Conservation (phyloP, 768 basidiomycete species). For the Chalciporus piperatus region DNA sequence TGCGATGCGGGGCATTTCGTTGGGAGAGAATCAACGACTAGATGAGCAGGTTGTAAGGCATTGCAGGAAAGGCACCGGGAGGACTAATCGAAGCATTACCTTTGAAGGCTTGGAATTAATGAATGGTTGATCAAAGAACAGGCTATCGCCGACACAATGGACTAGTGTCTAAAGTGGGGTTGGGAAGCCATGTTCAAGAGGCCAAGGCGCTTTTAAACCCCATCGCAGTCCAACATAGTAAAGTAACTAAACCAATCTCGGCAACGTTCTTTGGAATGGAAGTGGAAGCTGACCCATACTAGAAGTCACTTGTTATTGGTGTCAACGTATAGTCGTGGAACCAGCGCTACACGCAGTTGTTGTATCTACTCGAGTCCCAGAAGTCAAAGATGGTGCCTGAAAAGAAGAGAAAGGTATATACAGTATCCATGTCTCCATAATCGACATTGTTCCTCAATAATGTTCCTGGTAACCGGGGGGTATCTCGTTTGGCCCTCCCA, state of each 20-base stretch:
- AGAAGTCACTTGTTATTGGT: neutral
- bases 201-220: too few species aligned
- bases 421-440: neutral
- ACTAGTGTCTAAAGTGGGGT: too few species aligned
- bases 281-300: neutral
- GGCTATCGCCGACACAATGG: too few species aligned
- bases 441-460: neutral
- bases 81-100: too few species aligned
- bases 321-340: neutral
- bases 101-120: too few species aligned
- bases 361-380: neutral
- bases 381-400: neutral
- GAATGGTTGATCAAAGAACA: too few species aligned
- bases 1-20: neutral
- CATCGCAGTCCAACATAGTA: neutral
- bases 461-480: constrained; percentile 3
- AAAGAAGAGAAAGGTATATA: neutral
- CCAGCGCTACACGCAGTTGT: neutral
- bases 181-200: too few species aligned
- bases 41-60: too few species aligned
- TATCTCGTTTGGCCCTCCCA: neutral
- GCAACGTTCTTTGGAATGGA: neutral
- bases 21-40: too few species aligned
- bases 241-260: neutral
- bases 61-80: too few species aligned